A percentile compares a stretch with the other conserved stretches of the same genome.
These are phyloP conservation scores for Sicyos edulis DNA, from an alignment of 306 rosid genomes.

Conservation along the genomic window DNA sequence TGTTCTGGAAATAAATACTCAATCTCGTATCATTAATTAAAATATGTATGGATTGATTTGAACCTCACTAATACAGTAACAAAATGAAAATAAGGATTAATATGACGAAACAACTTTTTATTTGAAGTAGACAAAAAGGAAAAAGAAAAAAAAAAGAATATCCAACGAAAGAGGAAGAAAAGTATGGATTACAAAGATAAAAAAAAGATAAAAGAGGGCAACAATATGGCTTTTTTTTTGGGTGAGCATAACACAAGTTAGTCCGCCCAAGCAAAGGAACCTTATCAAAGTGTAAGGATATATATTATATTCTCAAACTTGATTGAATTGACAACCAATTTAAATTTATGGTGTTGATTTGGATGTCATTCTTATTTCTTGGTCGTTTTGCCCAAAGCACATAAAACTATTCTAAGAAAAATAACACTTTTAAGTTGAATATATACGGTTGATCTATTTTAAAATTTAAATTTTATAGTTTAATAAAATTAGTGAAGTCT, in stretches of 20 bases:
- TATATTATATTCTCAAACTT: constrained; percentile 4
- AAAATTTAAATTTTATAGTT: too few relatives aligned
- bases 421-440: too few relatives aligned
- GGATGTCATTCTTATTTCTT: constrained; percentile 4
- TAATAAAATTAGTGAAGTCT: too few relatives aligned
- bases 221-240: not conserved
- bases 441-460: too few relatives aligned
- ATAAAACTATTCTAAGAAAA: too few relatives aligned
- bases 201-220: not conserved
- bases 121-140: not conserved
- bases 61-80: too few relatives aligned
- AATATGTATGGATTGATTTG: too few relatives aligned
- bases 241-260: not conserved
- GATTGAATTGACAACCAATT: constrained; percentile 12
- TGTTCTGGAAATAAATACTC: too few relatives aligned
- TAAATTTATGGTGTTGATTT: not conserved
- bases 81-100: not conserved
- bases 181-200: constrained; percentile 11
- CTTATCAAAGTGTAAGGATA: not conserved
- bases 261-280: not conserved
- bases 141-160: not conserved
- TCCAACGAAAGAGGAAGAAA: too few relatives aligned
- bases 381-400: not conserved
- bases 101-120: not conserved
- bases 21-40: too few relatives aligned